phyloP scores from a whole-genome alignment of 1,139 yeast species.

The Suhomyces taliae region DNA sequence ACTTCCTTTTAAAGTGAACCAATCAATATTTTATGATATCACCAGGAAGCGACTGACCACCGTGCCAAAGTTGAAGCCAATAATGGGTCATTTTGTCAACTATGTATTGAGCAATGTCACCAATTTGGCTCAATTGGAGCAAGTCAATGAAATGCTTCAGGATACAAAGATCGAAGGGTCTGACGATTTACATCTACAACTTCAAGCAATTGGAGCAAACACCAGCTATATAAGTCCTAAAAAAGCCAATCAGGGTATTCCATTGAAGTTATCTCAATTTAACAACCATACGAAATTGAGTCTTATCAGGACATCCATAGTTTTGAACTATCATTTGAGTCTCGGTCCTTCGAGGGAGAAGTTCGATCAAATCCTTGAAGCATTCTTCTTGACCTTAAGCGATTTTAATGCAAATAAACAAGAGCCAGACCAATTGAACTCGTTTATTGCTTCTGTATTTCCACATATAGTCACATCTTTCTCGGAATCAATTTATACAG shows the following conservation, averaged over 20 bases:
- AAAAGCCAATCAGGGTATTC: constrained; percentile 3
- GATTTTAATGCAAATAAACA: constrained; percentile 15
- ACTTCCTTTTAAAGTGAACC: constrained; percentile 3
- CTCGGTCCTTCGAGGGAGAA: neutral
- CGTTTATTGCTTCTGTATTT: constrained; percentile 11
- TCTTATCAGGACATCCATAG: constrained; percentile 8
- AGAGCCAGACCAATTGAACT: constrained; percentile 8
- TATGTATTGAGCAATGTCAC: constrained; percentile 3
- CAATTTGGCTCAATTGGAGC: constrained; percentile 6
- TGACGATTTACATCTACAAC: neutral
- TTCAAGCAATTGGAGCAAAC: constrained; percentile 5
- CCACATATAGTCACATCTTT: constrained; percentile 8
- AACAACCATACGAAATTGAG: constrained; percentile 10
- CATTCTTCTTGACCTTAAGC: constrained; percentile 12
- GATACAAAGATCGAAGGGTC: neutral
- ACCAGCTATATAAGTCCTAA: constrained; percentile 4
- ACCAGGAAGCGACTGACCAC: neutral
- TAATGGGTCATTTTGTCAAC: constrained; percentile 4
- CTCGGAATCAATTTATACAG: constrained; percentile 1
- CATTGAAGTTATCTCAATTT: constrained; percentile 15
- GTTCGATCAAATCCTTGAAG: constrained; percentile 7
- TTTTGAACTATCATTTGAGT: constrained; percentile 7
- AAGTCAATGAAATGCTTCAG: constrained; percentile 1
- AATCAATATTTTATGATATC: constrained; percentile 4
- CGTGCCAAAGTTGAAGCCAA: neutral